phyloP scores from a whole-genome alignment of 768 basidiomycete species.

The Cystofilobasidium ferigula region DNA sequence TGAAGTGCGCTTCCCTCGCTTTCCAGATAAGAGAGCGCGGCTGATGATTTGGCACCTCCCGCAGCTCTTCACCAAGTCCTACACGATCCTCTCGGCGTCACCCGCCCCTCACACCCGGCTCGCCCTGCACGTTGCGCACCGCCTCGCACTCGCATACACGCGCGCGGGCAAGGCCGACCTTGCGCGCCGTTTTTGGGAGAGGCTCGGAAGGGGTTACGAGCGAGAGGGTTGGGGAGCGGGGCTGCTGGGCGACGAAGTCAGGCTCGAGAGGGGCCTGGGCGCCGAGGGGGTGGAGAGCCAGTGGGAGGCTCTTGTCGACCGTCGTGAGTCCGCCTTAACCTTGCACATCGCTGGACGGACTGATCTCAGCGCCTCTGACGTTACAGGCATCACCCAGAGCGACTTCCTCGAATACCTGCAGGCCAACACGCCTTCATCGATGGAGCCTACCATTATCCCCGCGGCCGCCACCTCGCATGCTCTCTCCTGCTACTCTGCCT shows the following conservation, averaged over 20 bases:
- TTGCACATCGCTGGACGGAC: slow-evolving; percentile 22
- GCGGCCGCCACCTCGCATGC: background rate
- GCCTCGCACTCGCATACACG: slow-evolving; percentile 78
- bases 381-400: slow-evolving; percentile 49
- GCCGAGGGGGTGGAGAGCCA: slow-evolving; percentile 39
- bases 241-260: slow-evolving; percentile 60
- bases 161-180: slow-evolving; percentile 70
- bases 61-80: slow-evolving; percentile 85
- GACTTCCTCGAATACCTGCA: slow-evolving; percentile 3
- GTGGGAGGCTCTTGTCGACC: slow-evolving; percentile 50
- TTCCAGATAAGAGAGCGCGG: background rate
- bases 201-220: slow-evolving; percentile 80
- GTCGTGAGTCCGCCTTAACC: slow-evolving; percentile 3
- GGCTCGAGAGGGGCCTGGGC: slow-evolving; percentile 67
- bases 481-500: slow-evolving; percentile 60
- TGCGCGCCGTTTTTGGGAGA: slow-evolving; percentile 84
- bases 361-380: background rate
- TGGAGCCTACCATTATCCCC: background rate
- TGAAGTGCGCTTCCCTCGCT: slow-evolving; percentile 50
- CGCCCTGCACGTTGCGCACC: slow-evolving; percentile 79
- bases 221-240: slow-evolving; percentile 68
- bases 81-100: slow-evolving; percentile 57
- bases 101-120: slow-evolving; percentile 57
- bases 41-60: background rate
- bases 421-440: slow-evolving; percentile 7